These are phyloP conservation scores for Neofusicoccum cordaticola DNA, from an alignment of 2,329 filamentous ascomycete species.

Conservation along the genomic window DNA sequence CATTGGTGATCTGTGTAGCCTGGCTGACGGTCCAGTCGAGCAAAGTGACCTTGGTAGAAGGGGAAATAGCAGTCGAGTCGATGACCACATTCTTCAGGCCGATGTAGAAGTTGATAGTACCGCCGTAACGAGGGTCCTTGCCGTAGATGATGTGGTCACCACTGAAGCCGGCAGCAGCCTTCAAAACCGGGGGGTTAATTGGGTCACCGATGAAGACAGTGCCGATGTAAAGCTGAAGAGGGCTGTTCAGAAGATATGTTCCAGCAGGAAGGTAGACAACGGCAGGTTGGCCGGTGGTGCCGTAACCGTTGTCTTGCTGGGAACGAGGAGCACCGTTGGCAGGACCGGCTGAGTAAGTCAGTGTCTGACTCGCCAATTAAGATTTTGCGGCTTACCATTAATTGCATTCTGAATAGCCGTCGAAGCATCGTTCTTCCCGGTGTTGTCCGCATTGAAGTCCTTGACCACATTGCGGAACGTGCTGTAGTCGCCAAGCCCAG, in stretches of 20 bases:
- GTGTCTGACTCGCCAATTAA: not conserved
- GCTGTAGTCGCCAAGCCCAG: constrained; percentile 22
- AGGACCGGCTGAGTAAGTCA: not conserved
- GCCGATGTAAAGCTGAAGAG: constrained; percentile 22
- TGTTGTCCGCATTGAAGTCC: constrained; percentile 35
- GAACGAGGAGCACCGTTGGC: constrained; percentile 18
- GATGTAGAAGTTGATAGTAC: constrained; percentile 28
- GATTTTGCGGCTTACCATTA: not conserved
- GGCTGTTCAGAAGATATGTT: constrained; percentile 23
- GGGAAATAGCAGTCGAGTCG: constrained; percentile 24
- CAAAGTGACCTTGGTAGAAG: constrained; percentile 20
- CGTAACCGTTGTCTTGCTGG: constrained; percentile 5
- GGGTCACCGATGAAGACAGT: constrained; percentile 14
- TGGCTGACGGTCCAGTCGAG: constrained; percentile 31
- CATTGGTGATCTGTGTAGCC: constrained; percentile 28
- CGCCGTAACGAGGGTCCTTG: constrained; percentile 20
- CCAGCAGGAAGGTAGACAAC: constrained; percentile 28
- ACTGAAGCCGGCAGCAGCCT: not conserved
- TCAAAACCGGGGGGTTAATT: constrained; percentile 6
- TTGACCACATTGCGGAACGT: constrained; percentile 39
- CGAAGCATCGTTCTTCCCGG: constrained; percentile 30
- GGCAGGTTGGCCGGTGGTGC: constrained; percentile 26
- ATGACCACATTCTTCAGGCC: constrained; percentile 28
- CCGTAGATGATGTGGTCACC: constrained; percentile 20
- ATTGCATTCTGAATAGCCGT: constrained; percentile 19